Percentiles rank a stretch among this genome's conserved stretches.
Conservation (phyloP, 139 green algal genomes). For the Micromonas commoda region DNA sequence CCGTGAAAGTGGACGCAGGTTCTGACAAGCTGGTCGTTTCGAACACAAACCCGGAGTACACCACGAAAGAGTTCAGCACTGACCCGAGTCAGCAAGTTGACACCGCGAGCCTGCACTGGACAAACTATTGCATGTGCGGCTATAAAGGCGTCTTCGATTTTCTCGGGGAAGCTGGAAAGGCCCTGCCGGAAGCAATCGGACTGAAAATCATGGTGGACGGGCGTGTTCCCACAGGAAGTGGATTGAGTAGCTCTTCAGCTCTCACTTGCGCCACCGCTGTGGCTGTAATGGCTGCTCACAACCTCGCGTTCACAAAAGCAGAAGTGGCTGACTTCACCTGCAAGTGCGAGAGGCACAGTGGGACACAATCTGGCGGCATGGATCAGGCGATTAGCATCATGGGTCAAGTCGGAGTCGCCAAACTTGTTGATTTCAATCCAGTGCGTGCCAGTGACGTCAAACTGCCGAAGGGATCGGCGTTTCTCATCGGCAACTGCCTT, state of each 20-base stretch:
- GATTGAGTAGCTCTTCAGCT: conserved; percentile 7
- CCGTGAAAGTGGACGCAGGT: background rate
- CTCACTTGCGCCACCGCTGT: background rate
- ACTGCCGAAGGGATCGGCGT: conserved; percentile 69
- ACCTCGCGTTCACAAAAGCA: conserved; percentile 38
- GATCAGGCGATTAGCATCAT: conserved; percentile 95
- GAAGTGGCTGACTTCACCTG: conserved; percentile 82
- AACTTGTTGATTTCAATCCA: conserved; percentile 72
- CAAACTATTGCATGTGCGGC: conserved; percentile 87
- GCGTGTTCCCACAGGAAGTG: conserved; percentile 65
- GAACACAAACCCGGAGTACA: conserved; percentile 74
- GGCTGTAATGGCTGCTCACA: background rate
- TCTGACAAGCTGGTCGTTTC: conserved; percentile 49
- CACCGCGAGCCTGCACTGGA: conserved; percentile 71
- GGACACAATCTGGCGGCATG: conserved; percentile 82
- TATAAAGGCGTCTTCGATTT: conserved; percentile 62
- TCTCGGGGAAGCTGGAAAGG: background rate
- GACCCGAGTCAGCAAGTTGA: conserved; percentile 76
- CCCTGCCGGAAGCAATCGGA: background rate
- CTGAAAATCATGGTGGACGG: conserved; percentile 71
- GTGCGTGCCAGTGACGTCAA: conserved; percentile 73
- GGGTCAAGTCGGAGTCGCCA: conserved; percentile 61
- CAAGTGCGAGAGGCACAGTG: conserved; percentile 41
- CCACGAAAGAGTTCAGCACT: conserved; percentile 55
- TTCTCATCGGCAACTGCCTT: conserved; percentile 92